Evolutionary conservation across 1,284 basidiomycete species (phyloP), one percentile per base, ranked within the genome.

Genomic region (Rhodofomes roseus): DNA sequence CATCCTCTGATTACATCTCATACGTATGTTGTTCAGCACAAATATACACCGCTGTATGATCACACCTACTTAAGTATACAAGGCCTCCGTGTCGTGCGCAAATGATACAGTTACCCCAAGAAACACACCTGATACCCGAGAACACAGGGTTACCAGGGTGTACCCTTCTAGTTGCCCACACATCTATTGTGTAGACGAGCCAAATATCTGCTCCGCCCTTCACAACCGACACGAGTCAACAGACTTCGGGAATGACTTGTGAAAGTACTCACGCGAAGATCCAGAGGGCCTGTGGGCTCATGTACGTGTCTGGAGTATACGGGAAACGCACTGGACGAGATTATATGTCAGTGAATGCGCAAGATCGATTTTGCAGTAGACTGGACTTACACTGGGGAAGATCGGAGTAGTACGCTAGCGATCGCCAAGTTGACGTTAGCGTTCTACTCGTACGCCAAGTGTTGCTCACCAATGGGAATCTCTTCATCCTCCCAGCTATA

Each of bases 281-380:
- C 85, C 85, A 87, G 20, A 87, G 66, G 51, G 81, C 82, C 60
- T 85, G 82, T 1, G 84, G 85, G 63, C 83, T 83, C 70, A 83
- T 85, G 74, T 84, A 86, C 0, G 85, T 87, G 20, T 85, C 82
- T 44, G 71, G 73, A 4, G 85, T 87, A 66, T 87, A 87, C 7
- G 80, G 73, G 71, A 86, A 85, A 20, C 80, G 81, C 66, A 81
- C 82, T 84, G 66, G 14, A 55, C 56, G 16, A 12, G 12, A n/a
- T 16, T 36, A 23, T 40, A n/a, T 14, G 7, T 34, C 6, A 60
- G 44, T 59, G 5, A 58, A 39, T 22, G 41, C 18, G 18, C 18
- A 37, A 20, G 22, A 2, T 20, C 31, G 22, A 2, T 34, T 4
- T 34, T 16, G 23, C 25, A 16, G 31, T 11, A 6, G 25, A 20